These are phyloP conservation scores for Amaranthus cruentus DNA, from an alignment of 148 eudicot genomes.

Conservation along the genomic window DNA sequence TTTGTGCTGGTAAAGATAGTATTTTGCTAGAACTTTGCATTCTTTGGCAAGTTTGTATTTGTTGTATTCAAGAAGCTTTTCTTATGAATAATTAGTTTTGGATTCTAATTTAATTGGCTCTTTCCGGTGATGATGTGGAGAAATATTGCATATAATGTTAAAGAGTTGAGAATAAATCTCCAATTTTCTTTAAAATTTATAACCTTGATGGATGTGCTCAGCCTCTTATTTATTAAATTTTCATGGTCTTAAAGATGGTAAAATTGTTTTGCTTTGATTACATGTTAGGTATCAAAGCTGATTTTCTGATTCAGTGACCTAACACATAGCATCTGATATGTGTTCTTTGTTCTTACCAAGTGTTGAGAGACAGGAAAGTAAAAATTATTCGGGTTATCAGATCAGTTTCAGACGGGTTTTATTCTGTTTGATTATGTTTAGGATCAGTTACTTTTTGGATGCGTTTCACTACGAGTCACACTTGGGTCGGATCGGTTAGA, in stretches of 20 bases:
- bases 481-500: too few species aligned
- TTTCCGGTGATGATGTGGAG: background rate
- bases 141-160: background rate
- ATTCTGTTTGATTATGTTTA: too few species aligned
- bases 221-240: background rate
- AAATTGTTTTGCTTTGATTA: background rate
- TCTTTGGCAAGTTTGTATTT: background rate
- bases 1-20: background rate
- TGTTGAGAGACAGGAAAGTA: background rate
- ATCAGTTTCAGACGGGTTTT: too few species aligned
- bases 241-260: background rate
- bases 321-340: background rate
- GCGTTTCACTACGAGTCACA: too few species aligned
- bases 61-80: background rate
- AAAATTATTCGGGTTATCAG: too few species aligned
- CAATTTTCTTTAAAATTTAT: background rate
- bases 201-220: background rate
- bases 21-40: background rate
- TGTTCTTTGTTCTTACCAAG: background rate
- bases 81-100: background rate
- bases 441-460: too few species aligned
- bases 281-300: background rate
- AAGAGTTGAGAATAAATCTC: background rate
- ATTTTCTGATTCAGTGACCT: background rate
- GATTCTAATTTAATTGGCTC: background rate